Evolutionary conservation across 768 basidiomycete species (phyloP).

Genomic region (Pleurotus tuber-regium): DNA sequence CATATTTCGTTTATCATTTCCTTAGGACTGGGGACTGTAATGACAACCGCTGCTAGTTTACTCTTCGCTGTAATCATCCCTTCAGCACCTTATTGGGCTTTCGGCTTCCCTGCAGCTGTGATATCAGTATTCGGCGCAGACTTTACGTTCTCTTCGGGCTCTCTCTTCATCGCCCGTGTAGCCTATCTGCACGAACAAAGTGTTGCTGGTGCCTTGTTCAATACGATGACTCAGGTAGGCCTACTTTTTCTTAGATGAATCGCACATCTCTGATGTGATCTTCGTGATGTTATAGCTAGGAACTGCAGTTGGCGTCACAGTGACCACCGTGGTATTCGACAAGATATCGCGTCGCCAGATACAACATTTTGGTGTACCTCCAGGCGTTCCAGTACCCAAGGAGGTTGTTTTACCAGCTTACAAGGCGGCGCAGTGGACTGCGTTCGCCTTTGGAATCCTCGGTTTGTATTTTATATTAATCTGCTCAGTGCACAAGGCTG

Average conservation of each 20-base stretch:
- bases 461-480: conserved; percentile 32
- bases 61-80: conserved; percentile 69
- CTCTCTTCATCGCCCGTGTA: conserved; percentile 71
- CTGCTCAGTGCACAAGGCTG: not conserved
- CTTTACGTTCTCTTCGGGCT: conserved; percentile 71
- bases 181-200: conserved; percentile 69
- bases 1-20: not conserved
- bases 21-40: conserved; percentile 44
- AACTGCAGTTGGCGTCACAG: not conserved
- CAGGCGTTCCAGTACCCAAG: conserved; percentile 14
- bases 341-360: not conserved
- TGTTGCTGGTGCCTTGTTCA: conserved; percentile 72
- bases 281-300: not conserved
- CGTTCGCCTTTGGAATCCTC: conserved; percentile 13
- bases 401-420: not conserved
- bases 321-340: not conserved
- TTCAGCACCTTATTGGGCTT: conserved; percentile 65
- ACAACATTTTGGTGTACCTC: not conserved
- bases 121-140: conserved; percentile 76
- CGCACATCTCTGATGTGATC: not conserved
- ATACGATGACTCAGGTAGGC: conserved; percentile 69
- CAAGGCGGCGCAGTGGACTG: conserved; percentile 6
- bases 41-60: conserved; percentile 56
- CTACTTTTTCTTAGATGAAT: no score
- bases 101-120: conserved; percentile 66